Evolutionary conservation across 371 early-diverging fungal genomes (phyloP).

Genomic region (Apophysomyces variabilis): DNA sequence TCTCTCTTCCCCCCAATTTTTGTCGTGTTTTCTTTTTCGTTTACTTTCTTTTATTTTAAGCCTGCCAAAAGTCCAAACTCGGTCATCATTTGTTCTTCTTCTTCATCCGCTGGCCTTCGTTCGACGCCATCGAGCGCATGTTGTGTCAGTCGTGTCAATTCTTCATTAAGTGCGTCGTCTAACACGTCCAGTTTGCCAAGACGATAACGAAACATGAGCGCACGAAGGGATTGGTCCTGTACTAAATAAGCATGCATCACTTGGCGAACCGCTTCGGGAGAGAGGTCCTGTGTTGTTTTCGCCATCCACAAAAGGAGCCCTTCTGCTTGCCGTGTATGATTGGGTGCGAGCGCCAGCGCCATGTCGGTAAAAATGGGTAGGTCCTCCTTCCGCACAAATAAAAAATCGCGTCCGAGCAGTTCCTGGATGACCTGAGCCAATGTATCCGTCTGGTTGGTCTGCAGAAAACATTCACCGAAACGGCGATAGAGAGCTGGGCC

Average conservation of each 20-base stretch:
- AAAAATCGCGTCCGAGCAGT: neutral
- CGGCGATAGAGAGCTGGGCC: constrained; percentile 29
- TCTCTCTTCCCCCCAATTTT: constrained; percentile 7
- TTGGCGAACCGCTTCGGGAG: constrained; percentile 18
- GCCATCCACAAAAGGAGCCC: constrained; percentile 11
- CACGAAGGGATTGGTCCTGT: constrained; percentile 30
- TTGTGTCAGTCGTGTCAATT: constrained; percentile 11
- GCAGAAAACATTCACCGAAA: constrained; percentile 33
- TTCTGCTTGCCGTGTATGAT: neutral
- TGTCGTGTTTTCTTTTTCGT: neutral
- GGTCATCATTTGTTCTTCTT: constrained; percentile 16
- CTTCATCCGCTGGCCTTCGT: neutral
- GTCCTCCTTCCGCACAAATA: neutral
- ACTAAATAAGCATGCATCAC: constrained; percentile 25
- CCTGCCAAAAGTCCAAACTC: constrained; percentile 15
- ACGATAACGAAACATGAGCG: constrained; percentile 30
- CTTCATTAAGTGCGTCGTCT: constrained; percentile 18
- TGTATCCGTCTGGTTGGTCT: neutral
- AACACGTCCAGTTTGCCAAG: constrained; percentile 25
- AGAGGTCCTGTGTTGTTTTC: constrained; percentile 3
- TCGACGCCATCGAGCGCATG: constrained; percentile 14
- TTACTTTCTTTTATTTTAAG: neutral
- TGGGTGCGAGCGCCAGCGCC: neutral
- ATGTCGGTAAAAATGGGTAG: neutral
- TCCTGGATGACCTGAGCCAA: constrained; percentile 14